phyloP scores from a whole-genome alignment of 2,329 filamentous ascomycete species.

The Dothistroma septosporum region DNA sequence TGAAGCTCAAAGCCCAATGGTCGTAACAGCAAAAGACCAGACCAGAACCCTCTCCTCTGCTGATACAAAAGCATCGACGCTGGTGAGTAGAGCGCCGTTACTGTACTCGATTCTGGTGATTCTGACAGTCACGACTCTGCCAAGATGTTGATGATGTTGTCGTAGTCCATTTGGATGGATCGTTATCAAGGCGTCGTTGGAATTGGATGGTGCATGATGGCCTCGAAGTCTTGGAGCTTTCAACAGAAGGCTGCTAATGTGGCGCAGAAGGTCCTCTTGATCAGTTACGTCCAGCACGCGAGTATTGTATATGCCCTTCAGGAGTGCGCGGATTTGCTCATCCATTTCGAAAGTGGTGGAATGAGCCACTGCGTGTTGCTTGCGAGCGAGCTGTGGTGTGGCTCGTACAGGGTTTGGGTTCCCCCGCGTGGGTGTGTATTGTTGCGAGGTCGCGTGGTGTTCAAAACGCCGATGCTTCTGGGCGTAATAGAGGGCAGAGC shows the following conservation, averaged over 20 bases:
- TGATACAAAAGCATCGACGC: not conserved
- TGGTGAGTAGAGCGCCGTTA: not conserved
- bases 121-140: not conserved
- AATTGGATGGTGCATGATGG: slow-evolving; percentile 2
- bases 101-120: not conserved
- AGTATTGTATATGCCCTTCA: not conserved
- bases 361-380: not conserved
- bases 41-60: not conserved
- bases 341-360: not conserved
- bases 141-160: not conserved
- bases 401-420: no score
- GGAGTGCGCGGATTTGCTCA: not conserved
- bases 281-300: not conserved
- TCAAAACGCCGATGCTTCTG: not conserved
- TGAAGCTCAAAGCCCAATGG: slow-evolving; percentile 2
- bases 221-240: not conserved
- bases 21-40: slow-evolving; percentile 6
- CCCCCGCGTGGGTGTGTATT: not conserved
- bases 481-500: not conserved
- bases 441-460: not conserved
- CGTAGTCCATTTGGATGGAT: not conserved
- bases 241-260: not conserved
- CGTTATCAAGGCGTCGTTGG: not conserved
- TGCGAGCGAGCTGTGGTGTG: not conserved
- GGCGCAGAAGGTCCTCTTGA: not conserved